Evolutionary conservation across 495 filamentous ascomycete species (phyloP).

Genomic region (Penicillium simplicissimum): DNA sequence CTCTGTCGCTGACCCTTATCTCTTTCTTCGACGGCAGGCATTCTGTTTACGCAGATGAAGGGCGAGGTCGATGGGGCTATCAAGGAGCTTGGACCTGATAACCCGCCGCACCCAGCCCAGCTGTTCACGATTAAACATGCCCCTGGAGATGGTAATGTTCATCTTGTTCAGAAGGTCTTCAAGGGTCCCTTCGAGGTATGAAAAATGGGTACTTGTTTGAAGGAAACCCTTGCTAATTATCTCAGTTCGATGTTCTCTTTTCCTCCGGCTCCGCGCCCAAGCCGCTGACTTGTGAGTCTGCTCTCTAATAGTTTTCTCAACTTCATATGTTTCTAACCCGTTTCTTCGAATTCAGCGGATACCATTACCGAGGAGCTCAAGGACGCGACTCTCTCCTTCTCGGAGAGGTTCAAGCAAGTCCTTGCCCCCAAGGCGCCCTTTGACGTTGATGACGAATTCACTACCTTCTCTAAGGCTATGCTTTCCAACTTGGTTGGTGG

Average conservation of each 20-base stretch:
- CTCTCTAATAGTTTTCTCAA: background rate
- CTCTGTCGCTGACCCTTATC: constrained; percentile 10
- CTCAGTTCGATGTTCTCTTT: constrained; percentile 86
- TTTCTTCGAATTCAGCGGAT: constrained; percentile 47
- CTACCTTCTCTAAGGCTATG: constrained; percentile 81
- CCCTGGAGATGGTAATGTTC: constrained; percentile 74
- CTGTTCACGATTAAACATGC: constrained; percentile 74
- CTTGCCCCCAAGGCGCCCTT: constrained; percentile 79
- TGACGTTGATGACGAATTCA: constrained; percentile 61
- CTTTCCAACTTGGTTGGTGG: constrained; percentile 94
- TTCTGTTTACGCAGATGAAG: constrained; percentile 79
- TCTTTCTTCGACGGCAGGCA: constrained; percentile 31
- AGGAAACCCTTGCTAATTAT: constrained; percentile 11
- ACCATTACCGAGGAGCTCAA: constrained; percentile 70
- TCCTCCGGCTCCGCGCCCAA: constrained; percentile 72
- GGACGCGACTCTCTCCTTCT: constrained; percentile 64
- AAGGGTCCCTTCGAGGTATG: constrained; percentile 77
- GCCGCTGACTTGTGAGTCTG: constrained; percentile 54
- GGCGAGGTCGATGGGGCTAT: constrained; percentile 68
- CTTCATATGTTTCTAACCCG: constrained; percentile 33
- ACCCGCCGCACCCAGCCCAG: constrained; percentile 79
- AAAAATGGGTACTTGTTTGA: background rate
- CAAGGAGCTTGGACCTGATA: constrained; percentile 66
- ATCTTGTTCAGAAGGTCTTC: constrained; percentile 91
- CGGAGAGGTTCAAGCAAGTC: constrained; percentile 69